Evolutionary conservation across 345 rosid genomes (phyloP), one percentile per base, ranked within the genome.

Genomic region (Isatis tinctoria): DNA sequence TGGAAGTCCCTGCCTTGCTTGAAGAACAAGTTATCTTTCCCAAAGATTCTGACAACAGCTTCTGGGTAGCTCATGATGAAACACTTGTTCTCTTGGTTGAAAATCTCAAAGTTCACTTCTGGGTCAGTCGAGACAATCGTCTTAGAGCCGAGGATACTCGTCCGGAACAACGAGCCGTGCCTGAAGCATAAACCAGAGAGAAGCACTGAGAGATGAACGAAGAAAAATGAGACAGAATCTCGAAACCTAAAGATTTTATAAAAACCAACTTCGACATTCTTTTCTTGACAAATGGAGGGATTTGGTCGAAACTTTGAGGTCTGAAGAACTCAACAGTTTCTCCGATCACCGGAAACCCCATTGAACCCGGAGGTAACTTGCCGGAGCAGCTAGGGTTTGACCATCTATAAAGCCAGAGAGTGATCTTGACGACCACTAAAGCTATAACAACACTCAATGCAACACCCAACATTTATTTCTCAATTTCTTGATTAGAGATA

Each of bases 1-100:
- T 81, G 88, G 33, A 72, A 4, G 24, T 72, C 60, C 3, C 6
- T 65, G 4, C 88, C 89, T 61, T 72, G 59, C 8, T 67, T 24
- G 6, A 58, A 52, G 6, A 76, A 54, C 28, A 80, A 7, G 61
- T 43, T 76, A 17, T 82, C 52, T 35, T 67, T 13, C 16, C 86
- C 89, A 2, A 80, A 36, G 45, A 87, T 73, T 39, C 74, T 52
- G 10, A 24, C 61, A 33, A 84, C 56, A 26, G 82, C 76, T 8
- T 83, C 82, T 2, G 79, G 69, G 51, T 74, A 84, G 63, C 81
- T 78, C 26, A 79, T 14, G 11, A 59, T 14, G 48, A 83, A 80
- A 6, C 68, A 65, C 43, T 24, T 80, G 70, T 79, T 82, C 33
- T 87, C 90, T 70, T 83, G 81, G 26, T 60, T 84, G 65, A 85